These are phyloP conservation scores for Eragrostis nindensis DNA, from an alignment of 176 grass and related monocot species.

Conservation along the genomic window DNA sequence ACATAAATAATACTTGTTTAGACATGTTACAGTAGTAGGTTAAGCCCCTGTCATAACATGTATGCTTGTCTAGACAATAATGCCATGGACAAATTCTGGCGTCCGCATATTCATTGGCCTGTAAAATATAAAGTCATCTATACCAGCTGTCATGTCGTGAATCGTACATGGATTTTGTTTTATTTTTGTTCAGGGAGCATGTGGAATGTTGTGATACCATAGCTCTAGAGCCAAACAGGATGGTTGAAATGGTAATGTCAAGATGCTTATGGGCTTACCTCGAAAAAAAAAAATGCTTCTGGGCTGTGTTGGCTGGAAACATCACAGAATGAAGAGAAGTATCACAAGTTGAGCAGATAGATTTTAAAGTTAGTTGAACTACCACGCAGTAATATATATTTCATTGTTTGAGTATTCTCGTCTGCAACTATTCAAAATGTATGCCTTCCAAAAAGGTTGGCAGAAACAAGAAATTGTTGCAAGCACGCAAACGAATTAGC, in stretches of 20 bases:
- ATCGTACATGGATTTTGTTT: background rate
- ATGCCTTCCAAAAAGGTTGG: too few species aligned
- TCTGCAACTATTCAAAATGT: too few species aligned
- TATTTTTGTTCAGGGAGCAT: background rate
- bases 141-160: slow-evolving; percentile 23
- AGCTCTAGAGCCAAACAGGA: slow-evolving; percentile 9
- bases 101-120: slow-evolving; percentile 15
- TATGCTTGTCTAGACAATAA: slow-evolving; percentile 26
- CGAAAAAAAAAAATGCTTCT: too few species aligned
- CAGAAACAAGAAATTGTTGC: too few species aligned
- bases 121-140: slow-evolving; percentile 30
- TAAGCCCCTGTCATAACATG: background rate
- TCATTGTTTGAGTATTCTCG: too few species aligned
- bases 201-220: slow-evolving; percentile 23
- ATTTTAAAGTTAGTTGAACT: slow-evolving; percentile 29
- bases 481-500: too few species aligned
- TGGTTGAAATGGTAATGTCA: slow-evolving; percentile 54
- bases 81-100: slow-evolving; percentile 26
- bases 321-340: slow-evolving; percentile 11
- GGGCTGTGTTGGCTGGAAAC: background rate
- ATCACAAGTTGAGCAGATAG: background rate
- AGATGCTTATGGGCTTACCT: too few species aligned
- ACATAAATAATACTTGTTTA: too few species aligned
- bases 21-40: too few species aligned
- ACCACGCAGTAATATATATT: too few species aligned